Evolutionary conservation across 768 basidiomycete genomes (phyloP), one percentile per base, ranked within the genome.

Genomic region (Exsudoporus frostii): DNA sequence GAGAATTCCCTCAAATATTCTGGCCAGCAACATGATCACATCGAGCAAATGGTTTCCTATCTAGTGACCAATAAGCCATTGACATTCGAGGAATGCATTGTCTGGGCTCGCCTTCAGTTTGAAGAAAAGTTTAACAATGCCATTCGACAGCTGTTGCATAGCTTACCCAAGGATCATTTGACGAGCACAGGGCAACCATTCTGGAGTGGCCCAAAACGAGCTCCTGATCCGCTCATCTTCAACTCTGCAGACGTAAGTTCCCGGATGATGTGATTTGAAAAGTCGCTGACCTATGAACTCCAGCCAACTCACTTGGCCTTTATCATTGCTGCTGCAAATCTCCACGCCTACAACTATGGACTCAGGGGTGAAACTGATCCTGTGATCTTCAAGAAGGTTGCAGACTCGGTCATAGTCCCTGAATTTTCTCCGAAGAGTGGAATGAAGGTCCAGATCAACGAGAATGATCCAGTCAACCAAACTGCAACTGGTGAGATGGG

Each of bases 201-300:
- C 81, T 99, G 97, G 97, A 95, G 92, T 62, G 93, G 95, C 19
- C 97, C 97, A 3, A 99, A 99, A 77, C 84, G 97, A 55, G 96
- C 95, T 7, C 97, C 97, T 13, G 93, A 98, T 45, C 78, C 96
- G 25, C 75, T 99, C 57, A 76, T 76, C 6, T 99, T 98, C 73
- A 79, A 94, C 72, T 82, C 91, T 10, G 86, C 79, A 59, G 86
- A 98, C 65, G 96, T 98, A 65, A 71, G 90, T 74, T 44, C 20
- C 45, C 17, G 7, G 27, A 58, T 20, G 5, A 47, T 44, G 29
- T 25, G 11, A 27, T 24, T 37, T 42, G 19, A 51, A 50, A 51
- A 42, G 27, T 58, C 30, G 51, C 40, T 60, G 40, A 66, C 48
- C 15, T 38, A 34, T 54, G 32, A 41, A 37, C 33, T 41, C 24